These are phyloP conservation scores for Closterium sp. DNA, from an alignment of 139 green algal genomes.

Conservation along the genomic window DNA sequence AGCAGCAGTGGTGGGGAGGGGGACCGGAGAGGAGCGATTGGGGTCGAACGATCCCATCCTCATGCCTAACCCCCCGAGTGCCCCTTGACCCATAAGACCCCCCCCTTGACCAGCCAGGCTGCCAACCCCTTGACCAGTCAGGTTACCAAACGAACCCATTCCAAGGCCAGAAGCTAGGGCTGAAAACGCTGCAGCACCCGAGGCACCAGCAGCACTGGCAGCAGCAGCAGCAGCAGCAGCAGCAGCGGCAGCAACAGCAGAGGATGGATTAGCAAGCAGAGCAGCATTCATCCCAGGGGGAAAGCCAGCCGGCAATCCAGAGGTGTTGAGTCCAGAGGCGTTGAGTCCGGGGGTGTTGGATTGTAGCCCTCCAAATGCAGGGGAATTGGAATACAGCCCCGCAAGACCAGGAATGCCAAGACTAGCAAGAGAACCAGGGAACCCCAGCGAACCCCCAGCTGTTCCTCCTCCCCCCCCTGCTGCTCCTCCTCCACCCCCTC, in stretches of 20 bases:
- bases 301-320: not conserved
- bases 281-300: not conserved
- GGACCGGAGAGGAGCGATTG: not conserved
- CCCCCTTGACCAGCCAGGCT: not conserved
- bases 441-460: not conserved
- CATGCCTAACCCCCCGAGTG: not conserved
- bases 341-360: not conserved
- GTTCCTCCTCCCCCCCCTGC: not conserved
- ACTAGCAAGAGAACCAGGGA: not conserved
- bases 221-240: not conserved
- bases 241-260: not conserved
- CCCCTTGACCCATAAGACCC: not conserved
- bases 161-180: not conserved
- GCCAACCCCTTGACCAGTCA: not conserved
- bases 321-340: not conserved
- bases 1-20: not conserved
- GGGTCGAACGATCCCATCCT: not conserved
- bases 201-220: not conserved
- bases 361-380: not conserved
- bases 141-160: not conserved
- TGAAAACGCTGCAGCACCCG: not conserved
- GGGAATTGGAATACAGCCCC: not conserved
- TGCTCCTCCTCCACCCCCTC: not conserved
- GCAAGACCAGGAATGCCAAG: not conserved
- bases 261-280: not conserved